phyloP scores from a whole-genome alignment of 495 filamentous ascomycete species.

The Penicillium parvum region DNA sequence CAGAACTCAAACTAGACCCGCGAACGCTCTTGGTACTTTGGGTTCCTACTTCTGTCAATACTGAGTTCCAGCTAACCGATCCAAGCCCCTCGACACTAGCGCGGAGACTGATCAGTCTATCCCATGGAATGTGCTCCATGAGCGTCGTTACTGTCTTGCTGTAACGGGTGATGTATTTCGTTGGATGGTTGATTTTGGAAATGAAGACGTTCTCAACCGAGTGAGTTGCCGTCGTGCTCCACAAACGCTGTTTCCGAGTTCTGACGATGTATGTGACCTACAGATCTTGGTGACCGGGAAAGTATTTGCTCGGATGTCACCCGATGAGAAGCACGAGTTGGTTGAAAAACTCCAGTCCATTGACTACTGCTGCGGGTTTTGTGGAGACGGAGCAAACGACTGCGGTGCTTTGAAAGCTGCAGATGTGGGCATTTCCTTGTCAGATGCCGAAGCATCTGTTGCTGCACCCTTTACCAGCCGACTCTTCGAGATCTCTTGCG shows the following conservation, averaged over 20 bases:
- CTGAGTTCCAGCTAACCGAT: slow-evolving; percentile 23
- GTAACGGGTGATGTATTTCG: slow-evolving; percentile 92
- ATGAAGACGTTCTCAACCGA: slow-evolving; percentile 66
- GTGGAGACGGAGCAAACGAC: slow-evolving; percentile 97
- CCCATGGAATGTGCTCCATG: slow-evolving; percentile 73
- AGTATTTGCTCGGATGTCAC: slow-evolving; percentile 97
- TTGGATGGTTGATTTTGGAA: slow-evolving; percentile 90
- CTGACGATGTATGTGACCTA: background rate
- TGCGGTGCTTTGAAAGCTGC: slow-evolving; percentile 97
- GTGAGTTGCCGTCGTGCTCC: slow-evolving; percentile 32
- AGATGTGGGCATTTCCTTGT: slow-evolving; percentile 97
- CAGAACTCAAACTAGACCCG: slow-evolving; percentile 67
- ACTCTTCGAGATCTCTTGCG: slow-evolving; percentile 94
- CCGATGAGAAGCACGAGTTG: slow-evolving; percentile 97
- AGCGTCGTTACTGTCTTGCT: slow-evolving; percentile 80
- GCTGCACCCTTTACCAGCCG: slow-evolving; percentile 96
- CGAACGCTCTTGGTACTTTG: slow-evolving; percentile 68
- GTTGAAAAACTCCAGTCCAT: slow-evolving; percentile 96
- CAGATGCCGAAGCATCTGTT: slow-evolving; percentile 96
- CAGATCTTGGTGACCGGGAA: slow-evolving; percentile 87
- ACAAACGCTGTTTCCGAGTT: background rate
- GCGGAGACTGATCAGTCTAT: slow-evolving; percentile 71
- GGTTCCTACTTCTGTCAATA: slow-evolving; percentile 5
- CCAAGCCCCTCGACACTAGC: slow-evolving; percentile 64
- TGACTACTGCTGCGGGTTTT: slow-evolving; percentile 94